Base-by-base conservation (phyloP, 352 stramenopile species). In the Globisporangium solare region DNA sequence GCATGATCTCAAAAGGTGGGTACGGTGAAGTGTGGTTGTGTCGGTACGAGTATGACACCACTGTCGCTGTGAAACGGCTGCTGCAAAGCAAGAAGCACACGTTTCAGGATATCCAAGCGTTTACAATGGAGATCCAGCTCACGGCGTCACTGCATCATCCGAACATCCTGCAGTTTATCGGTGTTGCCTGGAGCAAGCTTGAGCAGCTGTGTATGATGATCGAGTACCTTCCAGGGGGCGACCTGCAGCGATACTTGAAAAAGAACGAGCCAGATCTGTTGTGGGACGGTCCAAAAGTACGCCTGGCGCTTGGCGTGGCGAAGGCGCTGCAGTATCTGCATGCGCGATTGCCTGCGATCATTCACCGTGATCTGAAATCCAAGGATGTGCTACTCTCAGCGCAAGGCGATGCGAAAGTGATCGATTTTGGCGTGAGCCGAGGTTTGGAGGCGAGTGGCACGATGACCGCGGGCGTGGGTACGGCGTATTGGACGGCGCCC, bases 301-400 rank as follows among this genome's bases (percentile, higher is more conserved):
- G 27, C 4, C 27, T 35, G 4, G 27, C 27, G 27, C 27, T 35
- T 10, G 27, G 7, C 27, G 27, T 35, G 7, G 27, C 27, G 7
- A 56, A 83, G 20, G 75, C 68, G 18, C 70, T 86, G 7, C 72
- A 72, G 7, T 86, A 73, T 72, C 67, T 54, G 20, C 17, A 47
- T 22, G 6, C 20, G 20, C n/a, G n/a, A 10, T 56, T 57, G 6
- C 66, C 68, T 20, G 62, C 73, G 10, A 63, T 83, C 18, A 54
- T 85, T 11, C 74, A 82, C 54, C 72, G 74, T 2, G 71, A 77
- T 24, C 72, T 85, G 47, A 71, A 82, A 42, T 75, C 74, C 10
- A 51, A 69, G 18, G 10, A 35, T 10, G 27, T 35, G 27, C 27
- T 35, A 6, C 27, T 35, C 27, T 35, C 27, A 35, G 27, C 2